Evolutionary conservation across 805 yeast genomes (phyloP).

Genomic region (Kurtzmaniella cleridarum): DNA sequence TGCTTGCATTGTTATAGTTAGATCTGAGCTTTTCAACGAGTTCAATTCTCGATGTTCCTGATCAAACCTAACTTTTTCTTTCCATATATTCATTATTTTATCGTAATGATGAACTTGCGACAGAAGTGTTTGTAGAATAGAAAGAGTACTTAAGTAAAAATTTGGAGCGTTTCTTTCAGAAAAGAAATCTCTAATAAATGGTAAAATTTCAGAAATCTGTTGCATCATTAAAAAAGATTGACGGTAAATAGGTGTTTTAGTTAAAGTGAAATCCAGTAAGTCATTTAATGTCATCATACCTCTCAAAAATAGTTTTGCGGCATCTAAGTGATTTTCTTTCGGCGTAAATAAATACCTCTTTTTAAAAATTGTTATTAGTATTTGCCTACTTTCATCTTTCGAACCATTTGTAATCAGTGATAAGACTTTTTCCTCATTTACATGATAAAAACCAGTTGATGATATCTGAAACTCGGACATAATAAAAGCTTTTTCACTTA

Average conservation of each 20-base stretch:
- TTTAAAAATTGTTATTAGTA: background rate
- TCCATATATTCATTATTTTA: background rate
- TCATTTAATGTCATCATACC: too few species aligned
- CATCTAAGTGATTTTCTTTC: background rate
- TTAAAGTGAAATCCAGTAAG: too few species aligned
- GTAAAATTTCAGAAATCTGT: too few species aligned
- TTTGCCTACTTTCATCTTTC: background rate
- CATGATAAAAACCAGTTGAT: background rate
- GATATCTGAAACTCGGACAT: background rate
- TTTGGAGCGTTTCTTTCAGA: too few species aligned
- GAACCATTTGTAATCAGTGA: background rate
- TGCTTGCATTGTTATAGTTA: constrained; percentile 28
- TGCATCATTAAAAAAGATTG: too few species aligned
- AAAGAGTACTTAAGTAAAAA: background rate
- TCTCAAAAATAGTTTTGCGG: too few species aligned
- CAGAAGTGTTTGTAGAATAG: background rate
- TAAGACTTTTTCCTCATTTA: background rate
- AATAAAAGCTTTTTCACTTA: background rate
- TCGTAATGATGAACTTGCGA: background rate
- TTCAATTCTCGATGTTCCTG: background rate
- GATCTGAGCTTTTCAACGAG: constrained; percentile 15
- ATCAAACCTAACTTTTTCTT: background rate
- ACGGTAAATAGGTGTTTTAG: too few species aligned
- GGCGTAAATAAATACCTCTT: constrained; percentile 1
- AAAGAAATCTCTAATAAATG: too few species aligned